These are phyloP conservation scores for Claviceps fusiformis DNA, from an alignment of 2,329 filamentous ascomycete species.

Conservation along the genomic window DNA sequence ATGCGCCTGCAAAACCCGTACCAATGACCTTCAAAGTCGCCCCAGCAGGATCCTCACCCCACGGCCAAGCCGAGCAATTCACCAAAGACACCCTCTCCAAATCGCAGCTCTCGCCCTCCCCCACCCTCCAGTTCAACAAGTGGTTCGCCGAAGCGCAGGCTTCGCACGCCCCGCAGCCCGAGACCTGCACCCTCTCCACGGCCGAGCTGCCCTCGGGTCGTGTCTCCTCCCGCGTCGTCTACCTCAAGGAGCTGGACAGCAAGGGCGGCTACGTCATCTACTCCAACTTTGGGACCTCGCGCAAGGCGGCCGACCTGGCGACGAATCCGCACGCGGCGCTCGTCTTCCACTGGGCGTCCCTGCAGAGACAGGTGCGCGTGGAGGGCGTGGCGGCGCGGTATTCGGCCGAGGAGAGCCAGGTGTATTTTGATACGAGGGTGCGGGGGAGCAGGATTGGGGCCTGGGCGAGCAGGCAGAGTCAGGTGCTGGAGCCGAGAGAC, in stretches of 20 bases:
- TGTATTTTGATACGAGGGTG: constrained; percentile 54
- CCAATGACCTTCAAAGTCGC: constrained; percentile 49
- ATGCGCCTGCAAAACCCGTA: no score
- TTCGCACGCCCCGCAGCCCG: constrained; percentile 55
- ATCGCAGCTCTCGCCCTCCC: constrained; percentile 46
- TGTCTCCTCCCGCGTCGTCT: constrained; percentile 75
- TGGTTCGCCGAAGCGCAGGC: constrained; percentile 72
- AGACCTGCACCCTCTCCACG: constrained; percentile 80
- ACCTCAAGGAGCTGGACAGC: constrained; percentile 85
- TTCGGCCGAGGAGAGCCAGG: constrained; percentile 54
- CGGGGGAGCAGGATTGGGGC: constrained; percentile 76
- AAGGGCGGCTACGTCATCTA: constrained; percentile 74
- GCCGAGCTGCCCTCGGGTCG: constrained; percentile 71
- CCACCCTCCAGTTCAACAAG: constrained; percentile 70
- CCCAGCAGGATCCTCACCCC: constrained; percentile 42
- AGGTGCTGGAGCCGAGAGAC: constrained; percentile 43
- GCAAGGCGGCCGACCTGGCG: constrained; percentile 53
- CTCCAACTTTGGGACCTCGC: constrained; percentile 75
- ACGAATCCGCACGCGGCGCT: constrained; percentile 67
- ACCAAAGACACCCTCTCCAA: constrained; percentile 46
- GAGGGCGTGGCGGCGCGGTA: constrained; percentile 65
- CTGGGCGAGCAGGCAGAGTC: constrained; percentile 85
- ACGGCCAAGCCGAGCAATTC: constrained; percentile 64
- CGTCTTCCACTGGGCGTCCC: constrained; percentile 78
- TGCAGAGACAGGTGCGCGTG: constrained; percentile 83